Conservation (phyloP, 2,329 filamentous ascomycete genomes). For the Colletotrichum spinosum region DNA sequence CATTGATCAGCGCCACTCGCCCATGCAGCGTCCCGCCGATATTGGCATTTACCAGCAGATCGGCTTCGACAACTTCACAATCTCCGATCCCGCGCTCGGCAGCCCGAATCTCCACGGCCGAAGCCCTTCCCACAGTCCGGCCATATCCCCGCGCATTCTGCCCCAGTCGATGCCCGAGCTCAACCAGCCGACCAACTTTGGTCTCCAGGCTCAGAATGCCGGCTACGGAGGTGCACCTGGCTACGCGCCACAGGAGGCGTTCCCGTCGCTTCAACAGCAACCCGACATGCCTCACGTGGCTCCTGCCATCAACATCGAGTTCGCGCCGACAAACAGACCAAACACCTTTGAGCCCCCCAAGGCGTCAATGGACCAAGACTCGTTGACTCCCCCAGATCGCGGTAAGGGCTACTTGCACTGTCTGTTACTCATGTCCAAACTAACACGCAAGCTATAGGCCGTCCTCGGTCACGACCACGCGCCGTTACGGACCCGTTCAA, state of each 20-base stretch:
- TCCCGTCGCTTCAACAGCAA: conserved; percentile 62
- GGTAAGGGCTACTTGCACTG: conserved; percentile 52
- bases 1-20: conserved; percentile 79
- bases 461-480: conserved; percentile 61
- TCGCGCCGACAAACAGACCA: conserved; percentile 79
- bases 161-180: conserved; percentile 68
- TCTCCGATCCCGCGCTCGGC: conserved; percentile 76
- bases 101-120: conserved; percentile 77
- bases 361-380: conserved; percentile 76
- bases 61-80: conserved; percentile 81
- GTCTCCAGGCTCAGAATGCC: conserved; percentile 54
- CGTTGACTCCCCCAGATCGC: conserved; percentile 83
- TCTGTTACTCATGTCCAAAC: neutral
- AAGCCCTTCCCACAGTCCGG: conserved; percentile 81
- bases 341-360: conserved; percentile 76
- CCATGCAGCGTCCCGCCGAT: conserved; percentile 81
- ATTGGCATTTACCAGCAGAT: conserved; percentile 80
- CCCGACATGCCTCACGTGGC: conserved; percentile 82
- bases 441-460: conserved; percentile 52
- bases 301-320: conserved; percentile 95
- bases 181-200: conserved; percentile 60
- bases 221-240: conserved; percentile 50
- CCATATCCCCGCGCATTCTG: conserved; percentile 71
- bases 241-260: conserved; percentile 60
- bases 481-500: conserved; percentile 72